Percentiles rank a stretch among this genome's conserved stretches.
Evolutionary conservation across 805 yeast genomes (phyloP).

Genomic region (Candida silvicultrix): DNA sequence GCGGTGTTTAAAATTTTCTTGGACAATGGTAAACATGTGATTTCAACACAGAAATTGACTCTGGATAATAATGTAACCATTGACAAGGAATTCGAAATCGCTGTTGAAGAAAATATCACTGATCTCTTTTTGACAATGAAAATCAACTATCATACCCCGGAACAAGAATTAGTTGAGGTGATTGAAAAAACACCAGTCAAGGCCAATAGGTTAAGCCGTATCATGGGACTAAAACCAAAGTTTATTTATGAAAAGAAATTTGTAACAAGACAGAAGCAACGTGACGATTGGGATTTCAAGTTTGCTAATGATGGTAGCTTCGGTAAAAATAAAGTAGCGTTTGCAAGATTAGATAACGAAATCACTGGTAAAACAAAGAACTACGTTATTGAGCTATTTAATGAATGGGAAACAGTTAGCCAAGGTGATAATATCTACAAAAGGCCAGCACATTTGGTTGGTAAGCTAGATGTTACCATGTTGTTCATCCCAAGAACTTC

Average conservation of each 20-base stretch:
- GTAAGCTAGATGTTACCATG: conserved; percentile 62
- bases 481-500: conserved; percentile 61
- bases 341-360: conserved; percentile 48
- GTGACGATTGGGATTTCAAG: conserved; percentile 54
- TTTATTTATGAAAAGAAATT: conserved; percentile 35
- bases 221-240: conserved; percentile 35
- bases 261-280: conserved; percentile 39
- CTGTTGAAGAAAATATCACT: conserved; percentile 47
- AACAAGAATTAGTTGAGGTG: conserved; percentile 51
- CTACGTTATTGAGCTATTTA: conserved; percentile 57
- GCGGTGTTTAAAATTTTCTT: conserved; percentile 38
- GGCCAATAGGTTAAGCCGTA: conserved; percentile 37
- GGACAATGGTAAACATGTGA: conserved; percentile 80
- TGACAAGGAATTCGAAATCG: conserved; percentile 74
- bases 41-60: conserved; percentile 50
- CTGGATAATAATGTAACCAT: conserved; percentile 31
- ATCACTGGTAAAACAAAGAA: conserved; percentile 47
- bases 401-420: conserved; percentile 68
- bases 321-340: conserved; percentile 68
- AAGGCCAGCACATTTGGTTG: conserved; percentile 52
- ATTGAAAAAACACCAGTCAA: conserved; percentile 48
- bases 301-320: conserved; percentile 88
- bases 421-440: conserved; percentile 25
- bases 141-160: conserved; percentile 43
- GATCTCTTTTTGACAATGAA: conserved; percentile 71